Base-by-base conservation (phyloP, 148 eudicot genomes). In the Limonium bicolor region DNA sequence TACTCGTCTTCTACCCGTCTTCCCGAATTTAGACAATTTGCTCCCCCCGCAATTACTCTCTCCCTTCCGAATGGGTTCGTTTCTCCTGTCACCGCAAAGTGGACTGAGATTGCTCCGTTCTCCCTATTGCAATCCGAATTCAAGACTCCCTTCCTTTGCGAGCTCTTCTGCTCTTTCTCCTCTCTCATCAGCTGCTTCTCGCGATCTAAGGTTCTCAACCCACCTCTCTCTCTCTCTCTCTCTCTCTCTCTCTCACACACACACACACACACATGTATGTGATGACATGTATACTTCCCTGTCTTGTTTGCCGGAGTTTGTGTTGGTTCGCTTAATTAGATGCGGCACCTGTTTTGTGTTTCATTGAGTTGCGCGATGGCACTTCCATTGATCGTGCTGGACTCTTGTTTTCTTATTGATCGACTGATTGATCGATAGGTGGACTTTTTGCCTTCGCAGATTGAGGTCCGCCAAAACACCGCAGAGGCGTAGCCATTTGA, bases 61-160 rank as follows among this genome's bases (percentile, higher is more conserved):
- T n/a, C n/a, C 23, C 7, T 2, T 8, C 5, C 24, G 5, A 6
- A 38, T 38, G 51, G 52, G 45, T 29, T 25, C 53, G 31, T 25
- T 49, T 17, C 36, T 48, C 10, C n/a, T n/a, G n/a, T 35, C 31
- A 12, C 15, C 56, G 9, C 41, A 34, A 1, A 49, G 12, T 26
- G 37, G 42, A 2, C 37, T 53, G 5, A 71, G 25, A 34, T 63
- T 68, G 70, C 54, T 61, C 27, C 54, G 23, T 32, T 58, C 71
- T 3, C 10, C 65, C 27, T 20, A 25, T 18, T 12, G 41, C 21
- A 23, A 50, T 22, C 48, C 65, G 19, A 20, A 25, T 24, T 27
- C 48, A 10, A 32, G 41, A 19, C 14, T 41, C 12, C 27, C 60
- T 35, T 45, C 57, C 9, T 46, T 63, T 40, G 3, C 48, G 47